Percentiles rank a stretch among this genome's conserved stretches.
Conservation (phyloP, 1,139 yeast genomes). For the Magnusiomyces clavatus region DNA sequence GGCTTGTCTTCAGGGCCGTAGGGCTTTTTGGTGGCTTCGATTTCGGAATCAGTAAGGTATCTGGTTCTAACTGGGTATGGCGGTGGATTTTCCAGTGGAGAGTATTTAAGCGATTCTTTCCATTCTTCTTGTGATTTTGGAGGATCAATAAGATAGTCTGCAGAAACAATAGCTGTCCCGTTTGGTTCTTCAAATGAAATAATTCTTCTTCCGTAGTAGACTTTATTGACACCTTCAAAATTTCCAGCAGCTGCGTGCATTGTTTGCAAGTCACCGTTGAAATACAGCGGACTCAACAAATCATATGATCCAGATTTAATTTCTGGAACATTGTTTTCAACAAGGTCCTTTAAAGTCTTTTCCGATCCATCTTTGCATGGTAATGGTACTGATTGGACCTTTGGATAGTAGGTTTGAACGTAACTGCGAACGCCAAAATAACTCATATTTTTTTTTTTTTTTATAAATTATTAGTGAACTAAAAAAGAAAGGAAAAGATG, state of each 20-base stretch:
- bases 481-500: background rate
- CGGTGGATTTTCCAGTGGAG: conserved; percentile 64
- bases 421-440: conserved; percentile 12
- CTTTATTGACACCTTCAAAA: conserved; percentile 44
- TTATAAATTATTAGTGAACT: background rate
- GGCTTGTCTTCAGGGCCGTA: conserved; percentile 41
- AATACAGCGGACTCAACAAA: conserved; percentile 46
- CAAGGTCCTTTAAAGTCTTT: conserved; percentile 35
- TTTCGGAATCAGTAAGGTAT: conserved; percentile 49
- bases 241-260: conserved; percentile 53
- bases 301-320: conserved; percentile 32
- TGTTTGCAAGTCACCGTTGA: conserved; percentile 74
- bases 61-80: conserved; percentile 73
- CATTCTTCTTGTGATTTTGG: conserved; percentile 46
- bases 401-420: conserved; percentile 8
- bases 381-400: conserved; percentile 31
- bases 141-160: conserved; percentile 60
- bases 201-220: conserved; percentile 72
- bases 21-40: conserved; percentile 19
- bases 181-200: conserved; percentile 43
- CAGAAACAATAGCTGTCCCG: conserved; percentile 58
- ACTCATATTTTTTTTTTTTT: background rate
- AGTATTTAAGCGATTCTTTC: conserved; percentile 41
- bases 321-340: conserved; percentile 39
- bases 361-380: conserved; percentile 25